Percentiles rank a stretch among this genome's conserved stretches.
phyloP scores from a whole-genome alignment of 1,284 basidiomycete species.

The Termitomyces sp. region DNA sequence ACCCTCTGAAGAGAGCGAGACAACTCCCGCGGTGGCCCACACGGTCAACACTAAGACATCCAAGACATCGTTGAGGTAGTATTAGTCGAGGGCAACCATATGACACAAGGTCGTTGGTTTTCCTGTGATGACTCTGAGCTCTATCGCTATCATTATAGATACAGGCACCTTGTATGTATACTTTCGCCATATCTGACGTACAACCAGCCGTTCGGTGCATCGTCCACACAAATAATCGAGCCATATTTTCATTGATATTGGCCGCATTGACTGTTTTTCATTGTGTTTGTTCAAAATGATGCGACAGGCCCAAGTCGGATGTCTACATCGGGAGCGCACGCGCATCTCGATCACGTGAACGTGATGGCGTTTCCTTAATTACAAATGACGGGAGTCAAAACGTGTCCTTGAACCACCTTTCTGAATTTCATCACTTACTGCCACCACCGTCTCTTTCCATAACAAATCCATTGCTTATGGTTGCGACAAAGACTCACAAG shows the following conservation, averaged over 20 bases:
- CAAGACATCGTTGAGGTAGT: constrained; percentile 22
- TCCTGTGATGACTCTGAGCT: neutral
- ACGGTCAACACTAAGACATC: constrained; percentile 15
- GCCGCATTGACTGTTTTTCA: too few species aligned
- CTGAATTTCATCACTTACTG: neutral
- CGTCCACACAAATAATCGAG: neutral
- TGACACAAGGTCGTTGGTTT: constrained; percentile 18
- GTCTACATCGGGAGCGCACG: neutral
- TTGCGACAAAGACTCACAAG: constrained; percentile 10
- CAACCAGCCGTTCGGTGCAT: neutral
- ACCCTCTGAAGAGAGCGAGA: constrained; percentile 19
- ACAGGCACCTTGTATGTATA: constrained; percentile 7
- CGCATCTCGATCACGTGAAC: constrained; percentile 12
- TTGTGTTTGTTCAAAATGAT: neutral
- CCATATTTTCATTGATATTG: neutral
- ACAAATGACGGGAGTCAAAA: constrained; percentile 1
- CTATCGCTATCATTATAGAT: constrained; percentile 6
- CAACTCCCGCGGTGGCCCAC: constrained; percentile 2
- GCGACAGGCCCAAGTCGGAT: neutral
- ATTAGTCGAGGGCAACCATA: neutral
- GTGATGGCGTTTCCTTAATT: constrained; percentile 3
- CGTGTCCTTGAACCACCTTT: neutral
- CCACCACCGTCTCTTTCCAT: neutral
- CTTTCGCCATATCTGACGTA: neutral
- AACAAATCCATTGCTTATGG: constrained; percentile 1